These are phyloP conservation scores for Fusarium pseudoanthophilum DNA, from an alignment of 2,329 filamentous ascomycete genomes.

Conservation along the genomic window DNA sequence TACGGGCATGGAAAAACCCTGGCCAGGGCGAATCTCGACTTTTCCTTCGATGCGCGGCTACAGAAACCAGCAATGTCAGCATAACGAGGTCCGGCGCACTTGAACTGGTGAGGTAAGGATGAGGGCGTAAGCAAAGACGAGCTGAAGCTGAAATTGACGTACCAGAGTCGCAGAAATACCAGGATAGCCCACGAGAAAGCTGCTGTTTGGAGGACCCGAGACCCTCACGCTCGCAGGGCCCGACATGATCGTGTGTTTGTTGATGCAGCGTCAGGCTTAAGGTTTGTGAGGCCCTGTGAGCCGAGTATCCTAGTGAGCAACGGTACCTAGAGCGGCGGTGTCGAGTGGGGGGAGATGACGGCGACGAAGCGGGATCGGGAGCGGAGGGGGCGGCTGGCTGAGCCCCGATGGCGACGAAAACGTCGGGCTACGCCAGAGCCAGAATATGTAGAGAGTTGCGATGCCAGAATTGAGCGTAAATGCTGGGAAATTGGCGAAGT, in stretches of 20 bases:
- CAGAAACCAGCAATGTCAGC: constrained; percentile 30
- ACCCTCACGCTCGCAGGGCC: constrained; percentile 77
- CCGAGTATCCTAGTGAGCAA: constrained; percentile 19
- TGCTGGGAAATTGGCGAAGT: constrained; percentile 35
- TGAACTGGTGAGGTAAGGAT: constrained; percentile 2
- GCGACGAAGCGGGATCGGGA: constrained; percentile 31
- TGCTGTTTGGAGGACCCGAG: constrained; percentile 95
- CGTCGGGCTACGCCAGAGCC: constrained; percentile 38
- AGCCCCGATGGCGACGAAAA: constrained; percentile 38
- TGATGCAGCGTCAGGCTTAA: constrained; percentile 16
- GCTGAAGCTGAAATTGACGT: constrained; percentile 55
- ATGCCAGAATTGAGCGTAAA: constrained; percentile 31
- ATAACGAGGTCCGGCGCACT: constrained; percentile 21
- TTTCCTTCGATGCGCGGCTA: constrained; percentile 97
- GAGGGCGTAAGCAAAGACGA: constrained; percentile 23
- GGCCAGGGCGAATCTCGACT: constrained; percentile 90
- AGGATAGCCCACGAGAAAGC: constrained; percentile 95
- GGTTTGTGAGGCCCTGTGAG: constrained; percentile 21
- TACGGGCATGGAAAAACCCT: constrained; percentile 88
- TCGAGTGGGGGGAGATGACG: constrained; percentile 38
- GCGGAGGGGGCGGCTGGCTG: constrained; percentile 35
- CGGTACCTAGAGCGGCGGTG: constrained; percentile 33
- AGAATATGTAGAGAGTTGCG: constrained; percentile 16
- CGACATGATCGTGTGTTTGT: constrained; percentile 39
- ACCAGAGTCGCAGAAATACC: constrained; percentile 98